These are phyloP conservation scores for Phytophthora cryptogea DNA, from an alignment of 352 stramenopile genomes.

Conservation along the genomic window DNA sequence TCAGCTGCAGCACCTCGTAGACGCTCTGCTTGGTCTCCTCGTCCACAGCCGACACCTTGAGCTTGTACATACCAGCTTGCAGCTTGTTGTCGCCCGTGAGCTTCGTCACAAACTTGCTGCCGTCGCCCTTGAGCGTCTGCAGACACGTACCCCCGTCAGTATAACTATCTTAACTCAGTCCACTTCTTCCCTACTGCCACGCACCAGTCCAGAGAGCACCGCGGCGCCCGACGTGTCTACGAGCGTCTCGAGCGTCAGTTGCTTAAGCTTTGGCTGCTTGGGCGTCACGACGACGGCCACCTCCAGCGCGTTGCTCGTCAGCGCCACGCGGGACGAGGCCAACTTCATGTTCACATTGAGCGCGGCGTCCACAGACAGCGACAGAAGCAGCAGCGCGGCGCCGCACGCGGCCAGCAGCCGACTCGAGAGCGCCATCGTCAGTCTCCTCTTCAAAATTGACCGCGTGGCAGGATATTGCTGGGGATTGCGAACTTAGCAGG, in stretches of 20 bases:
- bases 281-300: constrained; percentile 61
- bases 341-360: constrained; percentile 50
- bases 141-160: constrained; percentile 2
- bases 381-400: constrained; percentile 34
- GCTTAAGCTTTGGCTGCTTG: constrained; percentile 53
- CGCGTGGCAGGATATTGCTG: constrained; percentile 27
- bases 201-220: constrained; percentile 63
- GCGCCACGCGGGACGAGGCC: constrained; percentile 49
- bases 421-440: constrained; percentile 30
- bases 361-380: constrained; percentile 28
- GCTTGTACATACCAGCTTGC: constrained; percentile 76
- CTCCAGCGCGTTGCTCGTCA: constrained; percentile 46
- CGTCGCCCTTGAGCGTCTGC: constrained; percentile 68
- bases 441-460: constrained; percentile 31
- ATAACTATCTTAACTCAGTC: background rate
- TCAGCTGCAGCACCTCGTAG: constrained; percentile 72
- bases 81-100: constrained; percentile 52
- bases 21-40: constrained; percentile 48
- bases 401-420: constrained; percentile 29
- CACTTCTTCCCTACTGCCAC: constrained; percentile 2
- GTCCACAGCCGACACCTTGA: constrained; percentile 64
- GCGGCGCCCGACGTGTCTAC: constrained; percentile 65
- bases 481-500: too few relatives aligned
- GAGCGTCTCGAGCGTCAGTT: constrained; percentile 69
- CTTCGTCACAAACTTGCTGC: constrained; percentile 58